phyloP scores from a whole-genome alignment of 2,329 filamentous ascomycete species.

The Hymenoscyphus repandus region DNA sequence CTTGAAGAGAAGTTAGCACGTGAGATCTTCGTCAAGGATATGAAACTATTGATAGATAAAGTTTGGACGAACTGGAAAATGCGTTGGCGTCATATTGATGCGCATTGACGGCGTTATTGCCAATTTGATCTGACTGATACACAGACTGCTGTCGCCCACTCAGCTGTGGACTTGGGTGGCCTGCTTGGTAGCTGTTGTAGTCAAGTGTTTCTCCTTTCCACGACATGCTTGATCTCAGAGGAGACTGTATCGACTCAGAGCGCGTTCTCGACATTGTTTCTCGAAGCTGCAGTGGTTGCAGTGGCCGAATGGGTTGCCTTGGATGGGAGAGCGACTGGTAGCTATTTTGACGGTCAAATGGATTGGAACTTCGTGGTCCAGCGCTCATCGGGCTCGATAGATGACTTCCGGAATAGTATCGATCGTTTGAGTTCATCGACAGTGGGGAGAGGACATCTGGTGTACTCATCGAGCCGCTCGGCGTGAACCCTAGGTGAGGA shows the following conservation, averaged over 20 bases:
- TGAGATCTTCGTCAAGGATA: conserved; percentile 21
- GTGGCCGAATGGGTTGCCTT: conserved; percentile 43
- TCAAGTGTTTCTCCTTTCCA: conserved; percentile 59
- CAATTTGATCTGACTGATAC: conserved; percentile 46
- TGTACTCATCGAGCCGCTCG: conserved; percentile 43
- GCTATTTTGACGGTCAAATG: conserved; percentile 46
- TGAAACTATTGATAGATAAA: conserved; percentile 11
- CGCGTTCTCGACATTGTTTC: conserved; percentile 53
- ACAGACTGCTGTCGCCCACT: conserved; percentile 43
- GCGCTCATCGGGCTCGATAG: conserved; percentile 43
- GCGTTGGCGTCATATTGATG: conserved; percentile 46
- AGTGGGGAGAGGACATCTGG: conserved; percentile 54
- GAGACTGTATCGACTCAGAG: conserved; percentile 54
- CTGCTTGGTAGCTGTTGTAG: conserved; percentile 45
- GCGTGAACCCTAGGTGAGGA: conserved; percentile 60
- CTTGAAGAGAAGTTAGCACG: conserved; percentile 31
- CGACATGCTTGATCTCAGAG: conserved; percentile 54
- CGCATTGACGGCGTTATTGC: conserved; percentile 36
- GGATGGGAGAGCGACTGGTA: conserved; percentile 41
- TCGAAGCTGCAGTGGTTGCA: conserved; percentile 54
- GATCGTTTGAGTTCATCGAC: conserved; percentile 49
- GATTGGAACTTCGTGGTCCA: conserved; percentile 45
- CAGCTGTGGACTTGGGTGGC: conserved; percentile 42
- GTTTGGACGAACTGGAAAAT: conserved; percentile 42
- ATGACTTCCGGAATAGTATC: conserved; percentile 46